phyloP scores from a whole-genome alignment of 257 asterid species.

The Plectranthus barbatus region DNA sequence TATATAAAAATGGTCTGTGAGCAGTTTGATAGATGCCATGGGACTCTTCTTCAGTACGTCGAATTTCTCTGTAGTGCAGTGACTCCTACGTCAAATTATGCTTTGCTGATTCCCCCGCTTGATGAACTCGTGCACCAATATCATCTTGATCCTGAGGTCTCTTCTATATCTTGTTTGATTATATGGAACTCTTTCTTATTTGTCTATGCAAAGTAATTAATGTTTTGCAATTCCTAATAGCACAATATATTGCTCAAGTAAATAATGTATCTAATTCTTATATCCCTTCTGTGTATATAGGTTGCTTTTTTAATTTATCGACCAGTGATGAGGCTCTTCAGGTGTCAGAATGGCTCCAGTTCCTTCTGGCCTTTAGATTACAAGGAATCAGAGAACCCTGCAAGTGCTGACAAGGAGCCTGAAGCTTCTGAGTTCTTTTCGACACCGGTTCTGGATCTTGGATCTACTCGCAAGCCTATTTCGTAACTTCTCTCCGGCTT shows the following conservation, averaged over 20 bases:
- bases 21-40: constrained; percentile 97
- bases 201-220: not conserved
- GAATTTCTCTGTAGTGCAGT: constrained; percentile 90
- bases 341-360: constrained; percentile 48
- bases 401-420: constrained; percentile 45
- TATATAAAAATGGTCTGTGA: constrained; percentile 95
- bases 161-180: constrained; percentile 8
- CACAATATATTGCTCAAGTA: not conserved
- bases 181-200: not conserved
- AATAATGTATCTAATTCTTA: not conserved
- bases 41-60: constrained; percentile 96
- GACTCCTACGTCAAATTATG: constrained; percentile 67
- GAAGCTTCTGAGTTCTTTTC: constrained; percentile 40
- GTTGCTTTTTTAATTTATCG: constrained; percentile 93
- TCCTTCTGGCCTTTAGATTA: constrained; percentile 81
- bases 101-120: constrained; percentile 77
- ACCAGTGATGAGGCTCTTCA: constrained; percentile 96
- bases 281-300: constrained; percentile 34
- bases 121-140: constrained; percentile 86
- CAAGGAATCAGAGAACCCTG: constrained; percentile 35
- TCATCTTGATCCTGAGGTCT: constrained; percentile 99
- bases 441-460: constrained; percentile 64
- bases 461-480: constrained; percentile 59
- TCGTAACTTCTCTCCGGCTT: constrained; percentile 37
- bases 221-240: not conserved